Evolutionary conservation across 1,139 yeast species (phyloP).

Genomic region (Debaryomyces coudertii): DNA sequence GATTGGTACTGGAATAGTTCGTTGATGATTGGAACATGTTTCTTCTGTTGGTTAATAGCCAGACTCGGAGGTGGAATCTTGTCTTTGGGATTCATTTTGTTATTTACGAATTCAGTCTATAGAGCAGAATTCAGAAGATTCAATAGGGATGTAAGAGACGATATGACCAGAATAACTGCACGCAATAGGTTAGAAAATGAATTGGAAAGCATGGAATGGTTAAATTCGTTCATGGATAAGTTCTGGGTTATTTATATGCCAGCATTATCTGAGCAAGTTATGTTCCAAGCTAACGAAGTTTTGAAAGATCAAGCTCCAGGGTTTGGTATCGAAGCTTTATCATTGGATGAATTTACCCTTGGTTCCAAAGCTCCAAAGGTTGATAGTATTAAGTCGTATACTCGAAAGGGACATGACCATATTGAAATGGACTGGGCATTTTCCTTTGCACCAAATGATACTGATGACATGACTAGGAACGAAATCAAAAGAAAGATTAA

Average conservation of each 20-base stretch:
- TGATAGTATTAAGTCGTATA: conserved; percentile 69
- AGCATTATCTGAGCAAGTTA: conserved; percentile 74
- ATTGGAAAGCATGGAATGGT: conserved; percentile 78
- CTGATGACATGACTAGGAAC: conserved; percentile 77
- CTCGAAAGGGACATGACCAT: conserved; percentile 64
- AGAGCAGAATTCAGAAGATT: conserved; percentile 73
- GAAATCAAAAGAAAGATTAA: conserved; percentile 70
- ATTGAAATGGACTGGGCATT: conserved; percentile 86
- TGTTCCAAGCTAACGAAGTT: conserved; percentile 64
- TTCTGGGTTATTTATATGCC: conserved; percentile 91
- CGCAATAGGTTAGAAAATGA: conserved; percentile 62
- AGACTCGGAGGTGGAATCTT: conserved; percentile 60
- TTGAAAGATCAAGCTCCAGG: conserved; percentile 79
- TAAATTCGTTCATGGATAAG: conserved; percentile 72
- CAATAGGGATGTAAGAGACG: conserved; percentile 72
- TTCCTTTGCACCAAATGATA: conserved; percentile 78
- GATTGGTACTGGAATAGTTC: conserved; percentile 76
- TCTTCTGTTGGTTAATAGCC: conserved; percentile 67
- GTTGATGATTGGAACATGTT: conserved; percentile 67
- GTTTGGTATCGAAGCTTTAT: conserved; percentile 72
- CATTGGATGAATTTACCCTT: conserved; percentile 74
- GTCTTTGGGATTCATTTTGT: conserved; percentile 57
- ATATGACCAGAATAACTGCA: conserved; percentile 63
- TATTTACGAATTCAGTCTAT: conserved; percentile 67
- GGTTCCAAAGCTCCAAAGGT: conserved; percentile 81